These are phyloP conservation scores for Phytophthora niederhauseri DNA, from an alignment of 352 stramenopile genomes.

Conservation along the genomic window DNA sequence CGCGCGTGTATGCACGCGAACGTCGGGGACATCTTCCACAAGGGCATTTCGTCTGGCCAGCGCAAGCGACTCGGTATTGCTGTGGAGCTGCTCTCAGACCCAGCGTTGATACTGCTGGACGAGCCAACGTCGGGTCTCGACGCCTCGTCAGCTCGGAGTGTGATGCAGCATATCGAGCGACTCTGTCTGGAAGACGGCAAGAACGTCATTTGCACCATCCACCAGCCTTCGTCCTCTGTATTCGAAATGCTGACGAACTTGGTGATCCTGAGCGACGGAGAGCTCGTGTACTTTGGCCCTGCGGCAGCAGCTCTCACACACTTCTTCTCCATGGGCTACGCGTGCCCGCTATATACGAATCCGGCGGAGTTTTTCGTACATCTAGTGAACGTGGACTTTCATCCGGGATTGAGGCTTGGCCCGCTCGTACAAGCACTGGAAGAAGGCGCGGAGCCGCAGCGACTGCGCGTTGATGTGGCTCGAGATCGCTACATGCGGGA, in stretches of 20 bases:
- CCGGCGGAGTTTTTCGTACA: conserved; percentile 69
- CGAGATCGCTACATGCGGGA: conserved; percentile 33
- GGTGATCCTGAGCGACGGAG: conserved; percentile 62
- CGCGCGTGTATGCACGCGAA: conserved; percentile 55
- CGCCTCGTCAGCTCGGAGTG: conserved; percentile 82
- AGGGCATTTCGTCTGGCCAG: conserved; percentile 89
- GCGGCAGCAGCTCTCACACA: conserved; percentile 55
- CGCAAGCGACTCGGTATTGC: conserved; percentile 93
- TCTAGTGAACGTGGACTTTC: conserved; percentile 70
- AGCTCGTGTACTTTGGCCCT: conserved; percentile 91
- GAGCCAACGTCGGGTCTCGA: conserved; percentile 94
- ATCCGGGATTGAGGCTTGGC: conserved; percentile 33
- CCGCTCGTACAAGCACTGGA: conserved; percentile 41
- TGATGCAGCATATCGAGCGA: conserved; percentile 82
- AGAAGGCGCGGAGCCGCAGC: conserved; percentile 34
- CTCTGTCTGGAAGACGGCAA: conserved; percentile 55
- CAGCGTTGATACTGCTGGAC: conserved; percentile 95
- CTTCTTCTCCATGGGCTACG: conserved; percentile 55
- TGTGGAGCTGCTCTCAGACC: conserved; percentile 93
- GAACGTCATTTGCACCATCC: conserved; percentile 85
- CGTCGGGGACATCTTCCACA: conserved; percentile 87
- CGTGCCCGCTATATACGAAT: conserved; percentile 71
- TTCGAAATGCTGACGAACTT: conserved; percentile 79
- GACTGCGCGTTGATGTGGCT: conserved; percentile 39
- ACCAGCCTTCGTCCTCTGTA: conserved; percentile 83